Percentiles rank a stretch among this genome's conserved stretches.
Conservation (phyloP, 2,329 filamentous ascomycete species). For the Paraconiothyrium brasiliense region DNA sequence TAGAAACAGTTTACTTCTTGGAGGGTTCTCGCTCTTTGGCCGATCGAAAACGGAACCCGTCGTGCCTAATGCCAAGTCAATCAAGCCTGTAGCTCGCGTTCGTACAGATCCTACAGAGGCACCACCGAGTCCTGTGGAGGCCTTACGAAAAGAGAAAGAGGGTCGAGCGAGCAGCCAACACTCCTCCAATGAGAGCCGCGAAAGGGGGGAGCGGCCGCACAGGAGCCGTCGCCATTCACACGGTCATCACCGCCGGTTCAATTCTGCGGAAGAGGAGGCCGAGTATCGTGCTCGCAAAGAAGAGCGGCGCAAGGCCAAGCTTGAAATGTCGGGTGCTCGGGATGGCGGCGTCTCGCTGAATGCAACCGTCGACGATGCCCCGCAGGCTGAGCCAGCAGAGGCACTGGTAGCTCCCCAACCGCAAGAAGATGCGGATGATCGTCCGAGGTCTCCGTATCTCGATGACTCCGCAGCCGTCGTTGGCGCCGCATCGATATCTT, state of each 20-base stretch:
- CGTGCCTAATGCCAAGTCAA: constrained; percentile 33
- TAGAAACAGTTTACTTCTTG: constrained; percentile 43
- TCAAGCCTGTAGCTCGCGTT: constrained; percentile 34
- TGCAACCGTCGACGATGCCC: constrained; percentile 28
- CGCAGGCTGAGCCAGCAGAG: constrained; percentile 33
- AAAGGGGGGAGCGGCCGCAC: constrained; percentile 40
- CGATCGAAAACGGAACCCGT: constrained; percentile 43
- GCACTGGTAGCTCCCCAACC: constrained; percentile 21
- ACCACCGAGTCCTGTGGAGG: constrained; percentile 25
- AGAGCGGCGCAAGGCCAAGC: constrained; percentile 36
- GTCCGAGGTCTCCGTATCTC: constrained; percentile 26
- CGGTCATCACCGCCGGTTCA: constrained; percentile 35
- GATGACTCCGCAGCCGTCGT: constrained; percentile 41
- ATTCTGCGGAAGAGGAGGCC: constrained; percentile 42
- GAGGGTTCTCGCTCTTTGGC: constrained; percentile 41
- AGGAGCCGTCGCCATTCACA: constrained; percentile 43
- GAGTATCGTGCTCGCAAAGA: constrained; percentile 45
- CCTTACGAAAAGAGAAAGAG: constrained; percentile 32
- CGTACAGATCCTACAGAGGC: constrained; percentile 36
- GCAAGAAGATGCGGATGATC: constrained; percentile 18
- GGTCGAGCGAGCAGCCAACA: constrained; percentile 40
- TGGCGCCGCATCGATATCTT: constrained; percentile 39
- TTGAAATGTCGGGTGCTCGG: constrained; percentile 39
- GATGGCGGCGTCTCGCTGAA: constrained; percentile 36
- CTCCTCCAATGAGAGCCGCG: constrained; percentile 45